Evolutionary conservation across 495 filamentous ascomycete genomes (phyloP).

Genomic region (Patellaria atrata): DNA sequence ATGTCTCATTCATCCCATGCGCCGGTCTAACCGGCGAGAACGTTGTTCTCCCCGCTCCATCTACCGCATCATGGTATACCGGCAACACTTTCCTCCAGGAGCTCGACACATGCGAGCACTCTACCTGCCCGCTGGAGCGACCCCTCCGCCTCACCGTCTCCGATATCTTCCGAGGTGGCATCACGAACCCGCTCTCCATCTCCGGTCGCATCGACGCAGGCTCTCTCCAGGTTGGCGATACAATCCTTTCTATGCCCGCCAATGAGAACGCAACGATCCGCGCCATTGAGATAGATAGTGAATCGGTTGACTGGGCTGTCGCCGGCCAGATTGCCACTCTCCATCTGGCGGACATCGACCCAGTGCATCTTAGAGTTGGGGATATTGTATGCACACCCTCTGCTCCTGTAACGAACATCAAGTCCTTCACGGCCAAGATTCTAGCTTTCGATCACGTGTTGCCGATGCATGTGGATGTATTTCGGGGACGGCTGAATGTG

Average conservation of each 20-base stretch:
- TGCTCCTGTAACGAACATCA: constrained; percentile 51
- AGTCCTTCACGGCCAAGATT: constrained; percentile 63
- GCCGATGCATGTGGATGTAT: constrained; percentile 79
- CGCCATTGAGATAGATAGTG: constrained; percentile 57
- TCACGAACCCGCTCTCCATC: constrained; percentile 59
- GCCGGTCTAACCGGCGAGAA: constrained; percentile 84
- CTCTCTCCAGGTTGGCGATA: constrained; percentile 68
- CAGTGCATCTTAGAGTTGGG: constrained; percentile 62
- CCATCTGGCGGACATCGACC: constrained; percentile 74
- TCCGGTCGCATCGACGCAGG: constrained; percentile 80
- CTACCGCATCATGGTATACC: constrained; percentile 56
- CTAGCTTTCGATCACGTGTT: constrained; percentile 78
- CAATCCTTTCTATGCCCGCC: constrained; percentile 62
- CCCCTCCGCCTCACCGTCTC: constrained; percentile 73
- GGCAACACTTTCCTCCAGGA: constrained; percentile 68
- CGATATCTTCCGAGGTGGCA: constrained; percentile 67
- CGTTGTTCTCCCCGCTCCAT: constrained; percentile 45
- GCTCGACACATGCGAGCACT: constrained; percentile 65
- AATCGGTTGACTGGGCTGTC: constrained; percentile 76
- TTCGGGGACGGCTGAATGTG: constrained; percentile 67
- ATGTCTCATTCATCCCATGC: constrained; percentile 74
- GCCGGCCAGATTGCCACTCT: constrained; percentile 80
- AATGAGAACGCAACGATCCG: constrained; percentile 66
- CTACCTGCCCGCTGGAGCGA: constrained; percentile 53
- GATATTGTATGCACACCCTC: constrained; percentile 67